Base-by-base conservation (phyloP, 1,139 yeast genomes). In the Diutina rugosa region DNA sequence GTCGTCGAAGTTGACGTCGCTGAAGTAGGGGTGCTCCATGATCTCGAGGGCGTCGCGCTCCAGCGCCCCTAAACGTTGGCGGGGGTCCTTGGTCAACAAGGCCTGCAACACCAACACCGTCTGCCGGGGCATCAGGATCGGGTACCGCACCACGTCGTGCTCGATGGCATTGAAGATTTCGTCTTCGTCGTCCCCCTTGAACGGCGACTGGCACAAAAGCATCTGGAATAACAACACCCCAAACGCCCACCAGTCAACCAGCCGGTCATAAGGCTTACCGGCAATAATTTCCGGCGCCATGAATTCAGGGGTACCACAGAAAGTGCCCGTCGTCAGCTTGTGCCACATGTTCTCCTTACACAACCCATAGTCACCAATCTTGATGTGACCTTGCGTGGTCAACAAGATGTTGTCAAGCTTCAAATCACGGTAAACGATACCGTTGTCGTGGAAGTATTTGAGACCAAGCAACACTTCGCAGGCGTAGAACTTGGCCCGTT, bases 171-270 rank as follows among this genome's bases (percentile, higher is more conserved):
- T 95, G 73, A 93, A 93, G 55, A 93, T 91, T 72, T 93, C 99
- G 67, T 95, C 98, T 67, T 95, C 99, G 68, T 93, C 99, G 62
- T 91, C 97, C 61, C 99, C 99, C 63, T 95, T 87, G 73, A 93
- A 93, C 52, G 99, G 99, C 4, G 97, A 89, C 71, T 93, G 96
- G 56, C 97, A 95, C 59, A 93, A 77, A 58, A 93, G 77, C 99
- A 93, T 93, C 71, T 93, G 99, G 72, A 91, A 93, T 60, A 95
- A 76, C 61, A 93, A 77, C 45, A 95, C 98, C 56, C 99, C 99
- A 76, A 91, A 90, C 0, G 99, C 98, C 99, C 99, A 93, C 99
- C 99, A 95, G 71, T 93, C 99, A 56, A 93, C 99, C 54, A 95
- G 87, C 64, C 96, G 82, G 56, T 90, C 95, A 66, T 93, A 93